These are phyloP conservation scores for Nemania serpens DNA, from an alignment of 2,329 filamentous ascomycete species.

Conservation along the genomic window DNA sequence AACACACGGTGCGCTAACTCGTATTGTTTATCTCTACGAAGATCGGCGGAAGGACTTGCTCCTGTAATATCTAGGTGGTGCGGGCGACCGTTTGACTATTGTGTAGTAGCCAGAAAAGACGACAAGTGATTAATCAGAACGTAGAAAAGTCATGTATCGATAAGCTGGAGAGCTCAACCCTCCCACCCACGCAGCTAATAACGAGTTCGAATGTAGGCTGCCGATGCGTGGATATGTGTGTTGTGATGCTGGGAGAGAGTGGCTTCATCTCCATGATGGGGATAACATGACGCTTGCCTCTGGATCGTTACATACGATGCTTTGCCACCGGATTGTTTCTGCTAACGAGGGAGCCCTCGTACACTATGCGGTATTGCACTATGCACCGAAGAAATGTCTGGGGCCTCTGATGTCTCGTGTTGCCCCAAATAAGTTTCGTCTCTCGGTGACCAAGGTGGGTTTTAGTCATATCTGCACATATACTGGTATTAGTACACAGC, in stretches of 20 bases:
- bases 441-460: not conserved
- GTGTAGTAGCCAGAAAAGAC: too few relatives aligned
- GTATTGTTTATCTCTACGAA: slow-evolving; percentile 3
- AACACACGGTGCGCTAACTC: slow-evolving; percentile 7
- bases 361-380: not conserved
- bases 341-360: not conserved
- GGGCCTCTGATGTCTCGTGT: not conserved
- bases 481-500: not conserved
- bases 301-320: not conserved
- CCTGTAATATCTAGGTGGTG: too few relatives aligned
- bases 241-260: not conserved
- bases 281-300: not conserved
- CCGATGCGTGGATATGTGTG: not conserved
- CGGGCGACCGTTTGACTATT: not conserved
- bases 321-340: slow-evolving; percentile 7
- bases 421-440: not conserved
- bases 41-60: slow-evolving; percentile 5
- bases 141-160: not conserved
- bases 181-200: not conserved
- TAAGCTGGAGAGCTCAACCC: too few relatives aligned
- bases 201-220: not conserved
- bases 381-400: not conserved
- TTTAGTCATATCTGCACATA: not conserved
- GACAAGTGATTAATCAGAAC: too few relatives aligned
- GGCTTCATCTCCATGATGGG: too few relatives aligned